Evolutionary conservation across 169 alveolate genomes (phyloP), one percentile per base, ranked within the genome.

Genomic region (Plasmodium coatneyi): DNA sequence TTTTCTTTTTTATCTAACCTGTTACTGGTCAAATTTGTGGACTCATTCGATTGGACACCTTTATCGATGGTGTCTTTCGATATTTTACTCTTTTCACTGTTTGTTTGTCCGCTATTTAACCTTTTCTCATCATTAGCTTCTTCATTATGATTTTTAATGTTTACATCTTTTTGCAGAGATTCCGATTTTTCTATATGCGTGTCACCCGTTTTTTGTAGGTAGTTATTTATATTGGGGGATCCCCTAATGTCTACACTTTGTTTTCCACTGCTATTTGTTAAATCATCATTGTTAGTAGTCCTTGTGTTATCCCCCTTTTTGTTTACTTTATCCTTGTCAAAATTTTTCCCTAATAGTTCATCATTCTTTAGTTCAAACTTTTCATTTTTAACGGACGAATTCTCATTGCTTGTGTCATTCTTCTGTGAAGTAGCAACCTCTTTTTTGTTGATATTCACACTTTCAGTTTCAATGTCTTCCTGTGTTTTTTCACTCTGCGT

Each of bases 351-450:
- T 16, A 72, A 22, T 39, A 74, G 36, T 22, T 52, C 41, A 83
- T 52, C 36, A 83, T 28, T 71, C 54, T 83, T 60, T 60, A 71
- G 49, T 32, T 83, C 92, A 83, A 49, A 46, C 28, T 84, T 72
- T 84, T 84, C 84, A 84, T 70, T 74, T 46, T 52, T 22, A 84
- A 12, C 79, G 36, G 49, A 22, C 72, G 54, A 5, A 7, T 34
- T 39, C 3, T 83, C 70, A 43, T 60, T 84, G 80, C 32, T 25
- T 84, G 10, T 43, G 60, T 84, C 66, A 32, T 22, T 39, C 39
- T 46, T 25, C 39, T 32, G 22, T 46, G 70, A 46, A 30, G 30
- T 52, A 25, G 34, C 43, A n/a, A 32, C 56, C 10, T 72, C 28
- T 36, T 14, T 54, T 84, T 49, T 74, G 30, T 60, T 76, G 36